Evolutionary conservation across 768 basidiomycete species (phyloP), one percentile per base, ranked within the genome.

Genomic region (Phlebiopsis flavidoalba): DNA sequence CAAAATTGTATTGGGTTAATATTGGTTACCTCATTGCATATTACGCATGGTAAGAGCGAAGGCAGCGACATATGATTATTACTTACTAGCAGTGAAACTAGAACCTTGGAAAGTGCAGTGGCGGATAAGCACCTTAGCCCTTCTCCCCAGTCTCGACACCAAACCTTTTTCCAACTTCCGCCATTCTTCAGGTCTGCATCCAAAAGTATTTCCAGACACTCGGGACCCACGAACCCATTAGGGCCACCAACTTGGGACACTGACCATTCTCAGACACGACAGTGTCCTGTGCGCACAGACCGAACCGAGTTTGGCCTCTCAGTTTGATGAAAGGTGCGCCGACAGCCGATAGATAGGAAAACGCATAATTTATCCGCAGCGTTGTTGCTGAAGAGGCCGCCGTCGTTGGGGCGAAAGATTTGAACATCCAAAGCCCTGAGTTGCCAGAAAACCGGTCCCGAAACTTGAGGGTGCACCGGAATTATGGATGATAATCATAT

Each of bases 381-480:
- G 68, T 58, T 1, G 62, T 58, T 33, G 53, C 37, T 8, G 53
- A 11, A 50, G 53, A 47, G 19, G 35, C 1, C 10, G 55, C n/a
- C 10, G n/a, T 53, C 46, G 15, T 71, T 65, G 3, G 82, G 78
- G n/a, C n/a, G 70, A 93, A 84, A 11, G 85, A 80, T 73, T n/a
- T 97, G 95, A 24, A 97, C 72, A 70, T 98, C 95, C 57, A 92
- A 82, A 8, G 90, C 86, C n/a, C 68, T 95, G 90, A 8, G 91
- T 83, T 6, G 91, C 89, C 49, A 95, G 80, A 31, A n/a, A n/a
- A 95, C 73, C 0, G 95, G 95, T 3, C 87, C 93, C 1, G 87
- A 77, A 21, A 87, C 85, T 43, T 84, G 73, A 4, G 81, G 81
- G 72, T 87, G 86, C n/a, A n/a, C n/a, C n/a, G n/a, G n/a, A n/a